These are phyloP conservation scores for Acer negundo DNA, from an alignment of 345 rosid species.

Conservation along the genomic window DNA sequence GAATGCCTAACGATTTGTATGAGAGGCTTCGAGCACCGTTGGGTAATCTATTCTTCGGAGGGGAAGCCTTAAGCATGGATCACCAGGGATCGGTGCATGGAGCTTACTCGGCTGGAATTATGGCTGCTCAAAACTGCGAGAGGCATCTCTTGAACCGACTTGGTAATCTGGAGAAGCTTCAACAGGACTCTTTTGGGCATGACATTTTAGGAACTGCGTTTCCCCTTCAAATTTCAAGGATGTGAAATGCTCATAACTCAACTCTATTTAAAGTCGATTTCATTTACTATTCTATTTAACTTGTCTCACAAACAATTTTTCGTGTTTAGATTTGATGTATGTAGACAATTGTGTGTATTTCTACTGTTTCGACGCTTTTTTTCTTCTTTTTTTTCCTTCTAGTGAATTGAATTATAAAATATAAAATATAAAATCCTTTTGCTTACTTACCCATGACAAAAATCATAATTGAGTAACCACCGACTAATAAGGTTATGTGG, in stretches of 20 bases:
- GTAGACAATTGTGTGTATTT: too few species aligned
- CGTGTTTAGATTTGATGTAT: too few species aligned
- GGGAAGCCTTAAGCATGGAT: slow-evolving; percentile 83
- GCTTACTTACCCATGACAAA: too few species aligned
- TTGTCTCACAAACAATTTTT: too few species aligned
- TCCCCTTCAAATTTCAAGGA: slow-evolving; percentile 86
- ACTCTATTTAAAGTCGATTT: neutral
- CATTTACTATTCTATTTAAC: neutral
- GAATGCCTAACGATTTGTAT: slow-evolving; percentile 66
- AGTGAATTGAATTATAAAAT: neutral
- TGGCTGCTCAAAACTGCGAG: slow-evolving; percentile 71
- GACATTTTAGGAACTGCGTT: slow-evolving; percentile 49
- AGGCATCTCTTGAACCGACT: slow-evolving; percentile 44
- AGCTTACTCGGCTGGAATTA: slow-evolving; percentile 74
- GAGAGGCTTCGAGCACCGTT: slow-evolving; percentile 65
- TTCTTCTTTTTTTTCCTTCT: too few species aligned
- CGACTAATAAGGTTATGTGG: too few species aligned
- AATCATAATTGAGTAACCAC: too few species aligned
- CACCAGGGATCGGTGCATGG: slow-evolving; percentile 91
- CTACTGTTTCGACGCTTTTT: too few species aligned
- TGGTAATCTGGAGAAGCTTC: slow-evolving; percentile 54
- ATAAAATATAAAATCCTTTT: too few species aligned
- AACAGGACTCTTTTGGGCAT: slow-evolving; percentile 40
- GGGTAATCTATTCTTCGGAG: slow-evolving; percentile 80
- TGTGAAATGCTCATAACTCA: slow-evolving; percentile 38